A percentile compares a stretch with the other conserved stretches of the same genome.
Conservation (phyloP, 139 green algal species). For the Chlamydomonas asymmetrica region DNA sequence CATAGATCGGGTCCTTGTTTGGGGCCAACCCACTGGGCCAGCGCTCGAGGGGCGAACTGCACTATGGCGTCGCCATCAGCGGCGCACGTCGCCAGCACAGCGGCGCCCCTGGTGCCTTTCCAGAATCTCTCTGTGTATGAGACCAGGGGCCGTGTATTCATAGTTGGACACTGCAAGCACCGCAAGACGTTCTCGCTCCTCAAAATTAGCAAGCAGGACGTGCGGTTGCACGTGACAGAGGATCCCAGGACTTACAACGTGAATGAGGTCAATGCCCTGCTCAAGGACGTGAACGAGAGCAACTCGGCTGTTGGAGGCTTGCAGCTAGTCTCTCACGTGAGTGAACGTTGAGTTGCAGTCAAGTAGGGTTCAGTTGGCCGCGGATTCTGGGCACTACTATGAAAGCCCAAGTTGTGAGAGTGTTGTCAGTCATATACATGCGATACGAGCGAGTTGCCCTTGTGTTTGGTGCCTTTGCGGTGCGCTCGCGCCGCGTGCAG, state of each 20-base stretch:
- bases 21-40: not conserved
- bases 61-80: not conserved
- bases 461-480: not conserved
- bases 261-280: constrained; percentile 48
- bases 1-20: not conserved
- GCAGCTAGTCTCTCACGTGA: constrained; percentile 25
- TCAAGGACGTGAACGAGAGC: constrained; percentile 44
- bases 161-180: constrained; percentile 60
- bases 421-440: not conserved
- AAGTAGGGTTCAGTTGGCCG: not conserved
- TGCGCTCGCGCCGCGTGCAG: constrained; percentile 29
- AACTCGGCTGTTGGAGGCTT: constrained; percentile 28
- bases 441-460: not conserved
- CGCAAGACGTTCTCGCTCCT: constrained; percentile 42
- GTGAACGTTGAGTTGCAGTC: not conserved
- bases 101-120: constrained; percentile 29
- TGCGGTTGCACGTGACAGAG: constrained; percentile 51
- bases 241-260: constrained; percentile 60
- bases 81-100: too few species aligned
- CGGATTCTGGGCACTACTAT: not conserved
- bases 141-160: constrained; percentile 48
- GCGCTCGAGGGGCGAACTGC: not conserved
- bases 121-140: constrained; percentile 52
- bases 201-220: constrained; percentile 53
- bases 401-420: not conserved